Evolutionary conservation across 257 asterid species (phyloP).

Genomic region (Solanum gracilifrons): DNA sequence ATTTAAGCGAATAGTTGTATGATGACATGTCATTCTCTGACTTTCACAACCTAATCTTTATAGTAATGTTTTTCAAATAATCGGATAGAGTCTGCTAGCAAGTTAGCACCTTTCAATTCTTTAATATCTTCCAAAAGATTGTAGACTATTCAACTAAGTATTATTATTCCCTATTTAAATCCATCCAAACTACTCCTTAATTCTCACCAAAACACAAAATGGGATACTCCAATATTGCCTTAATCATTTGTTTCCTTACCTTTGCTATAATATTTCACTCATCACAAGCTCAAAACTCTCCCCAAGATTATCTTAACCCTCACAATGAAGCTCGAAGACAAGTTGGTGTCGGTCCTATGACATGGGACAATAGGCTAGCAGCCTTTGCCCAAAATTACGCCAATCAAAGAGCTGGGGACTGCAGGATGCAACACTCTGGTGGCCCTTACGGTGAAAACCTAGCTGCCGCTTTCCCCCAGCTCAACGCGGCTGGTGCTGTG

Average conservation of each 20-base stretch:
- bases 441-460: slow-evolving; percentile 51
- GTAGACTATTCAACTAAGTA: background rate
- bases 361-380: slow-evolving; percentile 26
- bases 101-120: background rate
- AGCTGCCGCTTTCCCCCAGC: slow-evolving; percentile 17
- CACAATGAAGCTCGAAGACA: slow-evolving; percentile 25
- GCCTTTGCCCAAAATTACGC: slow-evolving; percentile 30
- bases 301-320: slow-evolving; percentile 16
- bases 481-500: slow-evolving; percentile 21
- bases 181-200: background rate
- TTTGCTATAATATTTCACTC: background rate
- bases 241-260: background rate
- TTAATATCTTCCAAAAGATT: background rate
- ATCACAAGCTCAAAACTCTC: slow-evolving; percentile 9
- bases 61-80: no score
- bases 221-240: background rate
- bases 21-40: no score
- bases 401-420: slow-evolving; percentile 11
- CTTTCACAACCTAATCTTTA: no score
- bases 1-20: no score
- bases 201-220: background rate
- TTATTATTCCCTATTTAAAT: background rate
- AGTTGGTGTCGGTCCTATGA: slow-evolving; percentile 25
- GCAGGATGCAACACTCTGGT: slow-evolving; percentile 20
- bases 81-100: no score